Conservation (phyloP, 1,284 basidiomycete species). For the Butyriboletus appendiculatus region DNA sequence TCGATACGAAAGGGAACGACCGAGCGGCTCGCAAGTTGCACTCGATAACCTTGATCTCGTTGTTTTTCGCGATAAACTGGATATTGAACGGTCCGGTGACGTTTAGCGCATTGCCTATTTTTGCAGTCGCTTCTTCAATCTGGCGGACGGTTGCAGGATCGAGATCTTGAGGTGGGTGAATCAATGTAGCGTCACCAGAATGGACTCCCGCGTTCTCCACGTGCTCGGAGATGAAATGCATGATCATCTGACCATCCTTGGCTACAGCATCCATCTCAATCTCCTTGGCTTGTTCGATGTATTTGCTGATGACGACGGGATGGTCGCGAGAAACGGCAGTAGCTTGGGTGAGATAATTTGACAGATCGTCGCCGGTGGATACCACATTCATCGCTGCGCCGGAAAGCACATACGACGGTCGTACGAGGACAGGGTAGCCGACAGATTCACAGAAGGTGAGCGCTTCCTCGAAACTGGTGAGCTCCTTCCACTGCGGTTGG, state of each 20-base stretch:
- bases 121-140: constrained; percentile 95
- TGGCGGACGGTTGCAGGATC: constrained; percentile 95
- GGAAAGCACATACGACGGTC: constrained; percentile 97
- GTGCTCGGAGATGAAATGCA: constrained; percentile 99
- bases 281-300: constrained; percentile 99
- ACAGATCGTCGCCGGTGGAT: constrained; percentile 88
- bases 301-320: constrained; percentile 98
- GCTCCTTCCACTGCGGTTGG: constrained; percentile 97
- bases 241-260: constrained; percentile 95
- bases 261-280: constrained; percentile 99
- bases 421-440: constrained; percentile 94
- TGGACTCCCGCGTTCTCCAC: constrained; percentile 97
- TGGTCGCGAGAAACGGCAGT: constrained; percentile 96
- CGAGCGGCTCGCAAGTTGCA: constrained; percentile 98
- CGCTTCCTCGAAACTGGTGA: constrained; percentile 90
- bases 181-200: constrained; percentile 88
- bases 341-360: constrained; percentile 93
- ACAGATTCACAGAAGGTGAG: constrained; percentile 87
- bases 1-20: constrained; percentile 99
- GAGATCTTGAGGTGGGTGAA: constrained; percentile 96
- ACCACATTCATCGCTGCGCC: constrained; percentile 99
- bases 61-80: constrained; percentile 99
- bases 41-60: constrained; percentile 99
- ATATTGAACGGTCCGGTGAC: constrained; percentile 99
- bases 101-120: constrained; percentile 98